These are phyloP conservation scores for Nicotiana sylvestris DNA, from an alignment of 257 asterid genomes.

Conservation along the genomic window DNA sequence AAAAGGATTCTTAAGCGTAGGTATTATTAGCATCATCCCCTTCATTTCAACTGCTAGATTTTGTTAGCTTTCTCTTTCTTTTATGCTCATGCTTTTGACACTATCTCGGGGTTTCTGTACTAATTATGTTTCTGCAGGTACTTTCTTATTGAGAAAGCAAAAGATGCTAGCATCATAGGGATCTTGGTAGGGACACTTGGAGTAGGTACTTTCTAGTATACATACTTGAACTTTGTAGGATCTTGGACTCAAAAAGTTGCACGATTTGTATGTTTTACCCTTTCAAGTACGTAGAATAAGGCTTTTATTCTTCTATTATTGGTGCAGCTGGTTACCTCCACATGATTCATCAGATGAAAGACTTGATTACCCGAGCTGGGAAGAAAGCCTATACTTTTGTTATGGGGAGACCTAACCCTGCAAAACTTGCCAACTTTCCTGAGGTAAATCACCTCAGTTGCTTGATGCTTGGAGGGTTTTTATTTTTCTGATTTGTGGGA, in stretches of 20 bases:
- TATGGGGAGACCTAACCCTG: slow-evolving; percentile 96
- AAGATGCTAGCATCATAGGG: slow-evolving; percentile 94
- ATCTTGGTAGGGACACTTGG: slow-evolving; percentile 99
- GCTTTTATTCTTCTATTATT: slow-evolving; percentile 10
- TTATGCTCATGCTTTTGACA: background rate
- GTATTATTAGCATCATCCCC: slow-evolving; percentile 28
- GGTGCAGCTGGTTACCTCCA: slow-evolving; percentile 86
- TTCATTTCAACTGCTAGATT: background rate
- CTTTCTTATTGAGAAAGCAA: slow-evolving; percentile 90
- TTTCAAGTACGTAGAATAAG: background rate
- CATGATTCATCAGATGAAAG: slow-evolving; percentile 85
- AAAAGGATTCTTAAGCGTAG: slow-evolving; percentile 76
- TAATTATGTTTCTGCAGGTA: slow-evolving; percentile 47
- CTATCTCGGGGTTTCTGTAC: background rate
- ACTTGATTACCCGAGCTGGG: slow-evolving; percentile 71
- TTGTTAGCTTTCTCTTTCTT: background rate
- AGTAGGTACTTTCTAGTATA: slow-evolving; percentile 48
- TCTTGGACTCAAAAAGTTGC: background rate
- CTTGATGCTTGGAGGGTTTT: background rate
- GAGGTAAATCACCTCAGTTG: slow-evolving; percentile 48
- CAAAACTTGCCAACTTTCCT: slow-evolving; percentile 94
- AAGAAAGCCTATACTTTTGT: slow-evolving; percentile 88
- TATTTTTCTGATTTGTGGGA: slow-evolving; percentile 1
- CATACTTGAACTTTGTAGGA: slow-evolving; percentile 2
- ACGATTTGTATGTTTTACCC: background rate